phyloP scores from a whole-genome alignment of 2,329 filamentous ascomycete species.

The Blastomyces silverae region DNA sequence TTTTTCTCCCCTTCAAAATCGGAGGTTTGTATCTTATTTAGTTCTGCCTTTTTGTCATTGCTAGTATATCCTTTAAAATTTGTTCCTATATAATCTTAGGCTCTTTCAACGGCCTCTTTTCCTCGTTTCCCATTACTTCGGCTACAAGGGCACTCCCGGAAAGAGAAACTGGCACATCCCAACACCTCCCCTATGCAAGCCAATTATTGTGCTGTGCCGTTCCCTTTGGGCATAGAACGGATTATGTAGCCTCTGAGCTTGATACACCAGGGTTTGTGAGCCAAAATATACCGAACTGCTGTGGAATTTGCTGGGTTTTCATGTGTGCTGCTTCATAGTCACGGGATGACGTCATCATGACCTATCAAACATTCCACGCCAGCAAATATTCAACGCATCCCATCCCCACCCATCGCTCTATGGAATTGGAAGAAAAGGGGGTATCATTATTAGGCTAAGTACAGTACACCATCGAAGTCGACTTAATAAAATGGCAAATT shows the following conservation, averaged over 20 bases:
- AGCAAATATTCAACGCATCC: background rate
- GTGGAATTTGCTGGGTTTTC: background rate
- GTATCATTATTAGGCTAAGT: slow-evolving; percentile 1
- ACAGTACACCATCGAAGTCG: background rate
- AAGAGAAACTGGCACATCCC: background rate
- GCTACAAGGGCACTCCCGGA: background rate
- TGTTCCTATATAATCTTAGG: background rate
- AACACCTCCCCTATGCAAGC: background rate
- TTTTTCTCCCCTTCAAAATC: no score
- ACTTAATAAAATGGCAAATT: slow-evolving; percentile 1
- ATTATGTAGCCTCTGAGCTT: background rate
- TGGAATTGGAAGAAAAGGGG: background rate
- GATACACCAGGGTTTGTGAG: background rate
- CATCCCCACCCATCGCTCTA: no score
- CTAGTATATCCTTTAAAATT: no score
- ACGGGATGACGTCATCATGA: background rate
- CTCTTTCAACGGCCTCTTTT: no score
- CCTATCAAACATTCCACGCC: background rate
- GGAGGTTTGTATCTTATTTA: no score
- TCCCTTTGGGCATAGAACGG: background rate
- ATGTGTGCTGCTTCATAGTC: no score
- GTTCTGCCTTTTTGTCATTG: no score
- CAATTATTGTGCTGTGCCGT: background rate
- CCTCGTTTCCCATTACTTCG: no score
- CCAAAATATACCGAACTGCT: background rate